Conservation (phyloP, 305 asterid genomes). For the Lippia alba region DNA sequence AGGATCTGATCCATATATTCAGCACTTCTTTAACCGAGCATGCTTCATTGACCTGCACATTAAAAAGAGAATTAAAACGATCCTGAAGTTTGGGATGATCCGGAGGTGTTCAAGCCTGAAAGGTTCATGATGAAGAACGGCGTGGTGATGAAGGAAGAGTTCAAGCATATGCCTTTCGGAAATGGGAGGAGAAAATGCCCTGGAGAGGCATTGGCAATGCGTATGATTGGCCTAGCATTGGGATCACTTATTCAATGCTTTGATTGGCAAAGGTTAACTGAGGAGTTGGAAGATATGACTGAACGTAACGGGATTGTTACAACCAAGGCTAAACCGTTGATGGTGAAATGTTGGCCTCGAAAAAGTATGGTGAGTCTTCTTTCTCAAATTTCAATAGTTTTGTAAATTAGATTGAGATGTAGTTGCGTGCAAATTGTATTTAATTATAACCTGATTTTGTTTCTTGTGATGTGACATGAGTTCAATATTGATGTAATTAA, state of each 20-base stretch:
- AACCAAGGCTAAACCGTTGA: slow-evolving; percentile 31
- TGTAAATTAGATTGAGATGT: slow-evolving; percentile 7
- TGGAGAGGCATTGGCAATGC: slow-evolving; percentile 30
- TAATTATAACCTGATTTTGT: no score
- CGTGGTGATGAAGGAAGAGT: slow-evolving; percentile 11
- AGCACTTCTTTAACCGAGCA: no score
- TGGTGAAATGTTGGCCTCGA: slow-evolving; percentile 36
- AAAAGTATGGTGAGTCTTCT: slow-evolving; percentile 23
- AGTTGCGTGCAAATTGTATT: no score
- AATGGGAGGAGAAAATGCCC: slow-evolving; percentile 37
- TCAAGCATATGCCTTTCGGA: slow-evolving; percentile 40
- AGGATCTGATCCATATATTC: no score
- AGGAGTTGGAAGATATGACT: slow-evolving; percentile 15
- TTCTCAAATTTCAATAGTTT: slow-evolving; percentile 14
- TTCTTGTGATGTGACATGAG: no score
- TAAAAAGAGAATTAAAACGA: no score
- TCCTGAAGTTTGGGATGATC: slow-evolving; percentile 33
- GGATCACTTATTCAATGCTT: slow-evolving; percentile 38
- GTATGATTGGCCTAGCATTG: slow-evolving; percentile 31
- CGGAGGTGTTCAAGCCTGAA: slow-evolving; percentile 37
- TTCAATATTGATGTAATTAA: no score
- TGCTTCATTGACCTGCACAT: no score
- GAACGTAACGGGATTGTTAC: slow-evolving; percentile 32
- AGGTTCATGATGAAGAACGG: slow-evolving; percentile 36
- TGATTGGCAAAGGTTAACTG: slow-evolving; percentile 41